Conservation (phyloP, 352 stramenopile genomes). For the Thalassiosira oceanica region DNA sequence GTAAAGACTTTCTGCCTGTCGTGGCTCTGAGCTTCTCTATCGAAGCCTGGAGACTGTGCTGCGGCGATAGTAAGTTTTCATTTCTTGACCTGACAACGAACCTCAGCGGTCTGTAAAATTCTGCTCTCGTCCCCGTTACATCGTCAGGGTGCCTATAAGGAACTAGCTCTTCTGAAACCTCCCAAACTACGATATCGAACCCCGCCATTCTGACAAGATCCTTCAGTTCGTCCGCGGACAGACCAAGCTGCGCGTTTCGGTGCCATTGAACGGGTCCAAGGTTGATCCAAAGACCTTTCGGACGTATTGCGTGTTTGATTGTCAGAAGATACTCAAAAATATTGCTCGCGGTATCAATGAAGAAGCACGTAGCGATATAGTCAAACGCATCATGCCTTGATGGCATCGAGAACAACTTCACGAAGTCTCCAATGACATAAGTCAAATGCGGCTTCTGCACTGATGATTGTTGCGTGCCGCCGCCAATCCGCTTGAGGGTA, state of each 20-base stretch:
- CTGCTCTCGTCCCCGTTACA: slow-evolving; percentile 51
- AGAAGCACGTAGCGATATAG: slow-evolving; percentile 95
- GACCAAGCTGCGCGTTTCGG: slow-evolving; percentile 59
- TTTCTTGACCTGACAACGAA: slow-evolving; percentile 51
- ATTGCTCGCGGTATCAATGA: slow-evolving; percentile 96
- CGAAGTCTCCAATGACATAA: slow-evolving; percentile 90
- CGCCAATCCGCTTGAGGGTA: slow-evolving; percentile 3
- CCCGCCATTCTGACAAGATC: slow-evolving; percentile 52
- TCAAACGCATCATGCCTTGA: slow-evolving; percentile 83
- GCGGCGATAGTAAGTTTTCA: too few species aligned
- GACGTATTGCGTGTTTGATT: slow-evolving; percentile 88
- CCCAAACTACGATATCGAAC: slow-evolving; percentile 67
- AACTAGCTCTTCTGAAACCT: slow-evolving; percentile 52
- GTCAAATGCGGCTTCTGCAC: slow-evolving; percentile 50
- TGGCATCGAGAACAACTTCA: slow-evolving; percentile 83
- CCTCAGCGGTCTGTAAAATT: slow-evolving; percentile 69
- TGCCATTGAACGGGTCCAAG: slow-evolving; percentile 91
- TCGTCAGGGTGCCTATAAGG: slow-evolving; percentile 42
- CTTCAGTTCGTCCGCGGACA: slow-evolving; percentile 65
- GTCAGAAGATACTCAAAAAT: slow-evolving; percentile 93
- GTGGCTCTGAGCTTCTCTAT: neutral
- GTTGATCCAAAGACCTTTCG: slow-evolving; percentile 94
- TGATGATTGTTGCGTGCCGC: slow-evolving; percentile 16
- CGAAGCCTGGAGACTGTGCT: too few species aligned
- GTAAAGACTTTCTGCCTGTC: too few species aligned